Percentiles rank a stretch among this genome's conserved stretches.
These are phyloP conservation scores for Kazachstania psychrophila DNA, from an alignment of 805 yeast species.

Conservation along the genomic window DNA sequence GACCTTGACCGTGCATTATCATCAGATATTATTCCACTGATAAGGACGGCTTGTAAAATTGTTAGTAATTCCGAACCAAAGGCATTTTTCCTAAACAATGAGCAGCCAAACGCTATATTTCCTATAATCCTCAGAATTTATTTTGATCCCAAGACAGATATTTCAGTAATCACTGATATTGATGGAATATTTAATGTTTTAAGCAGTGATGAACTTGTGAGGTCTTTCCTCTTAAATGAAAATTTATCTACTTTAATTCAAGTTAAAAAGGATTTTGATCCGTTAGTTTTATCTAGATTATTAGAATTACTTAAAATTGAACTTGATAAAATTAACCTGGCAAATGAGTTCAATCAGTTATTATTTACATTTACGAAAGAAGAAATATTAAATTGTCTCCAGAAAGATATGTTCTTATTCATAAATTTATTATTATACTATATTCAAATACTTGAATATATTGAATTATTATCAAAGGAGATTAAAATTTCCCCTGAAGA, in stretches of 20 bases:
- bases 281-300: constrained; percentile 17
- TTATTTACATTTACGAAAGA: constrained; percentile 13
- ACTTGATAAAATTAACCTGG: constrained; percentile 7
- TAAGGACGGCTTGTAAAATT: constrained; percentile 20
- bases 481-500: background rate
- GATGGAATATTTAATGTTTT: constrained; percentile 16
- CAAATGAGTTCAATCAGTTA: constrained; percentile 13
- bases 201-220: constrained; percentile 15
- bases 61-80: constrained; percentile 23
- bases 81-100: constrained; percentile 17
- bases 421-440: constrained; percentile 19
- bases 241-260: constrained; percentile 13
- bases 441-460: constrained; percentile 8
- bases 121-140: constrained; percentile 8
- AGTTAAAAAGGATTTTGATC: constrained; percentile 10
- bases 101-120: constrained; percentile 10
- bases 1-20: constrained; percentile 19
- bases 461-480: background rate
- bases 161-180: constrained; percentile 18
- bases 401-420: constrained; percentile 19
- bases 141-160: constrained; percentile 16
- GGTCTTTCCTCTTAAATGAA: constrained; percentile 17
- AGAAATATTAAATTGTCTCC: constrained; percentile 10
- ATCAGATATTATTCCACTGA: constrained; percentile 14
- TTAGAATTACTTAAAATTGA: constrained; percentile 14